These are phyloP conservation scores for Cyberlindnera saturnus DNA, from an alignment of 805 yeast genomes.

Conservation along the genomic window DNA sequence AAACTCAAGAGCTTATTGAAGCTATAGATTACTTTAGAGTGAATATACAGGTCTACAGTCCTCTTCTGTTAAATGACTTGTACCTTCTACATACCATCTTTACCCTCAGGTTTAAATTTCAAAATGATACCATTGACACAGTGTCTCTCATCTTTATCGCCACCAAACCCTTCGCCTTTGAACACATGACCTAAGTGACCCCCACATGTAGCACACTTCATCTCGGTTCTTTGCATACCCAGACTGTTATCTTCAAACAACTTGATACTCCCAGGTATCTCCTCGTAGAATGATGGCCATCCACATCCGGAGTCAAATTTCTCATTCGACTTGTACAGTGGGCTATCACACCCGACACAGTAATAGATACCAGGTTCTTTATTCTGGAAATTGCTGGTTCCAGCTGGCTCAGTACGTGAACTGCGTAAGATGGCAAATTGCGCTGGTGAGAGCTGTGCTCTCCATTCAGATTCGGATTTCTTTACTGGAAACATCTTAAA, in stretches of 20 bases:
- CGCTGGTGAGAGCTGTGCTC: constrained; percentile 63
- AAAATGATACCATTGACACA: constrained; percentile 87
- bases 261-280: constrained; percentile 71
- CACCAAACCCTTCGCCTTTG: constrained; percentile 81
- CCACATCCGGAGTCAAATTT: constrained; percentile 93
- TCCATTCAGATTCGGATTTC: constrained; percentile 61
- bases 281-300: constrained; percentile 96
- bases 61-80: not conserved
- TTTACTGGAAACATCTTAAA: constrained; percentile 11
- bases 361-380: constrained; percentile 56
- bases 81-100: not conserved
- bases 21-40: not conserved
- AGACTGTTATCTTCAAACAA: constrained; percentile 51
- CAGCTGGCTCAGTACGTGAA: constrained; percentile 42
- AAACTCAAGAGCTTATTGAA: constrained; percentile 40
- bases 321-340: constrained; percentile 71
- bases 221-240: constrained; percentile 86
- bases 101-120: constrained; percentile 40
- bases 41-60: not conserved
- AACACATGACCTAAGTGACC: constrained; percentile 96
- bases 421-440: constrained; percentile 77
- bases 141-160: constrained; percentile 87
- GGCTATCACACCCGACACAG: constrained; percentile 83
- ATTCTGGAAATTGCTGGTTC: constrained; percentile 36
- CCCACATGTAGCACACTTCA: constrained; percentile 82